Evolutionary conservation across 2,329 filamentous ascomycete genomes (phyloP).

Genomic region (Fusarium zealandicum): DNA sequence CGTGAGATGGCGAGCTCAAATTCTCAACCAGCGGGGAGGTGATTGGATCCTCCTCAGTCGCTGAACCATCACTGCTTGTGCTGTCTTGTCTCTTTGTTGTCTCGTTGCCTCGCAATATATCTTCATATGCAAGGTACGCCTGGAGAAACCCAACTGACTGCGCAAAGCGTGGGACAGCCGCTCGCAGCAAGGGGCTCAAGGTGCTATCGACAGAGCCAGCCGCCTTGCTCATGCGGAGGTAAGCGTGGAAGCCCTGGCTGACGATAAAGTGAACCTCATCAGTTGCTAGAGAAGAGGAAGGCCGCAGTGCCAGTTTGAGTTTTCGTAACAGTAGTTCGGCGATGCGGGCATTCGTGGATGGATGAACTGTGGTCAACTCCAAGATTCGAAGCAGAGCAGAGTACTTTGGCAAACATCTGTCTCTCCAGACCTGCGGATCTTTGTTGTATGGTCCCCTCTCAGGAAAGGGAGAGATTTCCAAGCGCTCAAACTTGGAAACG

Average conservation of each 20-base stretch:
- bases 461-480: conserved; percentile 70
- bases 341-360: conserved; percentile 71
- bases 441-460: conserved; percentile 69
- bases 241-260: conserved; percentile 76
- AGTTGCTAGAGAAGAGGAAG: conserved; percentile 64
- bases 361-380: conserved; percentile 67
- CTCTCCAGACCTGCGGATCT: conserved; percentile 67
- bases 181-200: conserved; percentile 71
- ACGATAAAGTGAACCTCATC: conserved; percentile 76
- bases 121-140: conserved; percentile 65
- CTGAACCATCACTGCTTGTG: conserved; percentile 52
- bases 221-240: conserved; percentile 69
- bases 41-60: conserved; percentile 65
- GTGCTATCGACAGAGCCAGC: conserved; percentile 64
- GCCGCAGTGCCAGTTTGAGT: conserved; percentile 68
- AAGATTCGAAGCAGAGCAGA: conserved; percentile 71
- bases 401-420: conserved; percentile 71
- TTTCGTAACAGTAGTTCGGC: conserved; percentile 71
- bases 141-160: conserved; percentile 71
- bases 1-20: conserved; percentile 76
- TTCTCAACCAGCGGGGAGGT: conserved; percentile 73
- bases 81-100: conserved; percentile 35
- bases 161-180: conserved; percentile 71
- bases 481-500: conserved; percentile 70
- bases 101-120: conserved; percentile 37